phyloP scores from a whole-genome alignment of 257 asterid genomes.

The Nicotiana otophora region DNA sequence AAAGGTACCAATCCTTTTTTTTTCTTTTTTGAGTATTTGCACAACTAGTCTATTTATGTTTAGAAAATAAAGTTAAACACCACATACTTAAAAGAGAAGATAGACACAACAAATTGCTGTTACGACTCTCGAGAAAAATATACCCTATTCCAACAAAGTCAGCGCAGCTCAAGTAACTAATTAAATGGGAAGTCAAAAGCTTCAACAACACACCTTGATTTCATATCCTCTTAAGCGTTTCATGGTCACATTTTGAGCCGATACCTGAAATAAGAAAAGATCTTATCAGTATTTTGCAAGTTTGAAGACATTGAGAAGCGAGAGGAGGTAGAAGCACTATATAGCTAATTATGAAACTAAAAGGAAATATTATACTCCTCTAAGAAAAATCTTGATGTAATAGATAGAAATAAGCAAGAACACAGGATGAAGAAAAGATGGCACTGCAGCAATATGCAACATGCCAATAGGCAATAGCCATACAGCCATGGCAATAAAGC shows the following conservation, averaged over 20 bases:
- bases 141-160: neutral
- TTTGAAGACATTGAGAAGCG: constrained; percentile 7
- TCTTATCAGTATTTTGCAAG: neutral
- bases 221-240: constrained; percentile 86
- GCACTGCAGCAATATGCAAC: neutral
- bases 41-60: neutral
- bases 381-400: neutral
- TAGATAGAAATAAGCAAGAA: neutral
- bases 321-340: neutral
- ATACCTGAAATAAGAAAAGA: constrained; percentile 49
- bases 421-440: neutral
- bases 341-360: neutral
- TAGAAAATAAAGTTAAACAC: neutral
- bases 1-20: neutral
- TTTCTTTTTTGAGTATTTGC: neutral
- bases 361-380: neutral
- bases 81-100: neutral
- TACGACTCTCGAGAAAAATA: neutral
- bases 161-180: neutral
- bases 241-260: constrained; percentile 84
- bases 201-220: constrained; percentile 56
- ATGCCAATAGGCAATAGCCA: neutral
- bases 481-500: neutral
- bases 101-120: neutral
- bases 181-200: constrained; percentile 9